Base-by-base conservation (phyloP, 2,329 filamentous ascomycete genomes). In the Curvularia sp. region DNA sequence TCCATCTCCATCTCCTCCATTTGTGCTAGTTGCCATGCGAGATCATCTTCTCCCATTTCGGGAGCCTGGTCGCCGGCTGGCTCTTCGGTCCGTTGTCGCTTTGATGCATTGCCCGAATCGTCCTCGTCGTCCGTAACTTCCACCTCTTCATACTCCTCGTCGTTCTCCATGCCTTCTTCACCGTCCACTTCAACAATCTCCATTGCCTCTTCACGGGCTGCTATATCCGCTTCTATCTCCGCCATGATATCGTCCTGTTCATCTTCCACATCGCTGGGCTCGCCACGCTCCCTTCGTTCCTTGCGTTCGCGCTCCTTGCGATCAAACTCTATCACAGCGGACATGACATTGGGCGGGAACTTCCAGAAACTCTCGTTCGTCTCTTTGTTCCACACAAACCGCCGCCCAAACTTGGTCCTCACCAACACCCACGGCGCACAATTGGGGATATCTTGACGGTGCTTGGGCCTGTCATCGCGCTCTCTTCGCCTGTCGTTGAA, bases 301-400 rank as follows among this genome's bases (percentile, higher is more conserved):
- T 78, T 89, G 58, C 86, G 85, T 65, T 89, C 87, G 74, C 89
- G 87, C 76, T 97, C 92, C 55, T 92, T 80, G 24, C 79, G 79
- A 70, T 89, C 87, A 53, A 95, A 91, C 13, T 88, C 86, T 4
- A 85, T 74, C 1, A 89, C 85, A 0, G 87, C 92, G 60, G 89
- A 88, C 84, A 93, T 89, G 35, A 99, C 83, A 74, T 95, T 89
- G 55, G 92, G 87, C 0, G 95, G 95, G 69, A 97, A 95, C 70
- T 92, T 92, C 95, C 96, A 99, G 77, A 93, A 93, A 77, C 93
- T 98, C 66, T 93, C 85, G 38, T 94, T 91, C 65, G 94, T 97
- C 53, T 85, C 85, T 0, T 88, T 86, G 67, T 99, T 97, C 80
- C 96, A 91, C 2, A 93, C 93, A 72, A 99, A 99, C 52, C 93